Evolutionary conservation across 371 early-diverging fungal genomes (phyloP), one percentile per base, ranked within the genome.

Genomic region (Circinella minor): DNA sequence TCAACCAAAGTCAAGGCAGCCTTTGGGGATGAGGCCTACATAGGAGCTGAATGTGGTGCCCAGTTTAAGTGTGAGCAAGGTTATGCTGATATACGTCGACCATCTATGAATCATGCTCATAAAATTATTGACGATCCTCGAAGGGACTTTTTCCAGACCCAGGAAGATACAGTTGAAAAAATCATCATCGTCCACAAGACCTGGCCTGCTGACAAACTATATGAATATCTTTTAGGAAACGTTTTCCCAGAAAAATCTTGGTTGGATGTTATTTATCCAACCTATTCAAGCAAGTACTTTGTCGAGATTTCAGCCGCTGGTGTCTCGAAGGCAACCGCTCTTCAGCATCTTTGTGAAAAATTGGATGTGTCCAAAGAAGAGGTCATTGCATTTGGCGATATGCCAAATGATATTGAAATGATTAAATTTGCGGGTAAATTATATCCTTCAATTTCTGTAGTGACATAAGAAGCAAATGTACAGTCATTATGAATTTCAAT

Each of bases 381-480:
- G 20, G 76, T 86, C 0, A 83, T 84, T 36, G 87, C 87, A 0
- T 87, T 87, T 73, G 87, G 87, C 36, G 87, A 87, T 64, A 77
- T 85, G 77, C 75, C 85, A n/a, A 86, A 86, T 60, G 86, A 86
- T 65, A 73, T 76, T 18, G 83, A 84, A 68, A 86, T 86, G 86
- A 69, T 86, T 14, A 72, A 79, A 49, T 84, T 68, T 72, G 85
- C 86, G 15, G 86, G 86, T 55, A 65, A 47, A 51, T 51, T 15
- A 17, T 51, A 17, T 51, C 5, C 8, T 1, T 51, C 5, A 3
- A 17, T 51, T 1, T n/a, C 0, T 51, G 3, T n/a, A 51, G 47
- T 9, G 15, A 15, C 47, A 47, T 11, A 1, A 47, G 47, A 47
- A 47, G 47, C 47, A 54, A 36, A 15, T 27, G 2, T 27, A 27